A percentile compares a stretch with the other conserved stretches of the same genome.
Conservation (phyloP, 805 yeast genomes). For the Myxozyma vanderwaltii region DNA sequence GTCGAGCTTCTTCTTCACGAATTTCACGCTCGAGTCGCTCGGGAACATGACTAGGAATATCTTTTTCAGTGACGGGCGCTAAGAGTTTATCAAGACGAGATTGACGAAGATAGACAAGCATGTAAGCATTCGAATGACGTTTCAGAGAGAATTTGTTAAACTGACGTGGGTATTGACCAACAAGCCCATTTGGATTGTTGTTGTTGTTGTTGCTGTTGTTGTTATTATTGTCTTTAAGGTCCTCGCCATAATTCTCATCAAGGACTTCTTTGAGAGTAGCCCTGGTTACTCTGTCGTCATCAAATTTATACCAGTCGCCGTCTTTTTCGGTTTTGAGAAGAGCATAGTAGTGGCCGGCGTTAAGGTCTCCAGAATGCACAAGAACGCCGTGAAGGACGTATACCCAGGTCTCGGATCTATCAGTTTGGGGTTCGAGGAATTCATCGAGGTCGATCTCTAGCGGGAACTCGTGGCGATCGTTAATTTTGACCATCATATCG, state of each 20-base stretch:
- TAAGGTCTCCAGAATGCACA: slow-evolving; percentile 94
- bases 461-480: slow-evolving; percentile 89
- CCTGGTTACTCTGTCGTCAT: slow-evolving; percentile 90
- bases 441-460: slow-evolving; percentile 78
- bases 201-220: neutral
- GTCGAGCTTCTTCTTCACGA: slow-evolving; percentile 54
- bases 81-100: slow-evolving; percentile 59
- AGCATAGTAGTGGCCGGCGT: slow-evolving; percentile 96
- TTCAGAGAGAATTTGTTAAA: slow-evolving; percentile 53
- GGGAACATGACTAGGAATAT: slow-evolving; percentile 70
- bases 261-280: slow-evolving; percentile 84
- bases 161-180: slow-evolving; percentile 44
- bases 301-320: slow-evolving; percentile 85
- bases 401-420: slow-evolving; percentile 60
- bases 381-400: slow-evolving; percentile 90
- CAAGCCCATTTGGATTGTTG: slow-evolving; percentile 4
- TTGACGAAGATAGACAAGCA: slow-evolving; percentile 89
- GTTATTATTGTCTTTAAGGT: slow-evolving; percentile 47
- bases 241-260: slow-evolving; percentile 89
- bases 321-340: slow-evolving; percentile 77
- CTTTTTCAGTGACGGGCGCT: slow-evolving; percentile 56
- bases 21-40: slow-evolving; percentile 64
- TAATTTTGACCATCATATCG: slow-evolving; percentile 85
- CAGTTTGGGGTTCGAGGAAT: slow-evolving; percentile 63
- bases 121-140: slow-evolving; percentile 92